Evolutionary conservation across 768 basidiomycete genomes (phyloP).

Genomic region (Roridomyces roridus): DNA sequence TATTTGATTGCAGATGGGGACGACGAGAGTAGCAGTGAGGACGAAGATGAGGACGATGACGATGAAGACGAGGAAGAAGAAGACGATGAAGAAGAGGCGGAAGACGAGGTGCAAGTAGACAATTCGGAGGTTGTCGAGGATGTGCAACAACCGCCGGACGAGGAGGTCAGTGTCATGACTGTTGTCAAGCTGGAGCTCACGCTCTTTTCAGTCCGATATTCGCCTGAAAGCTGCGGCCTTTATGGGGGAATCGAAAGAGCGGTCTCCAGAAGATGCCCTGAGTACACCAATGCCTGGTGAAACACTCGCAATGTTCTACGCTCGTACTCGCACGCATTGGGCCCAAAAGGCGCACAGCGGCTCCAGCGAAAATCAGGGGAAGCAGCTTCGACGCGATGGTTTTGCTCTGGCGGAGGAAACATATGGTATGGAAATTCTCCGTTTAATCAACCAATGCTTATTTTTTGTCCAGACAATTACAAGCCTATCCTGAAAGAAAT

Average conservation of each 20-base stretch:
- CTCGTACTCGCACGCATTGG: conserved; percentile 87
- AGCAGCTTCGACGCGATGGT: conserved; percentile 77
- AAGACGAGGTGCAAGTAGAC: conserved; percentile 38
- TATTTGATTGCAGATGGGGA: conserved; percentile 67
- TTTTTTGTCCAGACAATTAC: conserved; percentile 60
- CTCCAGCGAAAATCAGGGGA: conserved; percentile 71
- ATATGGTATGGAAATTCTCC: conserved; percentile 56
- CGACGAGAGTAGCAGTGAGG: conserved; percentile 66
- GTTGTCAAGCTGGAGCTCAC: too few relatives aligned
- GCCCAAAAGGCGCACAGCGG: conserved; percentile 71
- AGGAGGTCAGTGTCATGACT: conserved; percentile 8
- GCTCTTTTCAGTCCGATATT: conserved; percentile 35
- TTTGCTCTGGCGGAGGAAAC: conserved; percentile 77
- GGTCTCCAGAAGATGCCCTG: conserved; percentile 72
- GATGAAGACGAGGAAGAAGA: conserved; percentile 63
- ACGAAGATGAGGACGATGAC: conserved; percentile 63
- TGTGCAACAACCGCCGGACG: conserved; percentile 31
- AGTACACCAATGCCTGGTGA: conserved; percentile 88
- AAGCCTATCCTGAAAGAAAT: conserved; percentile 85
- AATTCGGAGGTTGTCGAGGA: conserved; percentile 20
- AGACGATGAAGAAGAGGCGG: conserved; percentile 49
- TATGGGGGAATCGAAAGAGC: conserved; percentile 70
- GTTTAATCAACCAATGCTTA: neutral
- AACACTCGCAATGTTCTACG: conserved; percentile 82
- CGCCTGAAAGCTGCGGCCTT: conserved; percentile 44